These are phyloP conservation scores for Pythium scleroteichum DNA, from an alignment of 352 stramenopile genomes.

Conservation along the genomic window DNA sequence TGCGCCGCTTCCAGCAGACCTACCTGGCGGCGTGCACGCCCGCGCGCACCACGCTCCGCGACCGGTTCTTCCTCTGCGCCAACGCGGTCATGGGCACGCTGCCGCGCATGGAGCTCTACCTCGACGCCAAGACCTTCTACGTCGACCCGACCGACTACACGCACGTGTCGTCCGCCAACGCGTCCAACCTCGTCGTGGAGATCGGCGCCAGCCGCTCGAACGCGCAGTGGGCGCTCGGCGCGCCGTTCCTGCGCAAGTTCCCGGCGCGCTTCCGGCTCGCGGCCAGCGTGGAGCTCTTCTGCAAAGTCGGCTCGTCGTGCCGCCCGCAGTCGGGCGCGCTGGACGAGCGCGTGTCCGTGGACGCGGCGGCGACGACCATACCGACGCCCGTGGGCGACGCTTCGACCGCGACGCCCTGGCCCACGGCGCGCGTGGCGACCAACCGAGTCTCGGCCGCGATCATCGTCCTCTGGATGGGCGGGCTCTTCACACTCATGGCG, in stretches of 20 bases:
- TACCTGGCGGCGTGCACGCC: slow-evolving; percentile 3
- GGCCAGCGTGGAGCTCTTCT: slow-evolving; percentile 8
- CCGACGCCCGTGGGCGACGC: not conserved
- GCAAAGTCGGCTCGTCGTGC: not conserved
- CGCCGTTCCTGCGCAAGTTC: slow-evolving; percentile 20
- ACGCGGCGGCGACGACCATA: not conserved
- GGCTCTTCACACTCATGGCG: not conserved
- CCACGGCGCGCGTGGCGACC: not conserved
- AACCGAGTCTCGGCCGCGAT: not conserved
- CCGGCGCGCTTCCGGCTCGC: not conserved
- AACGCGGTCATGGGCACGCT: not conserved
- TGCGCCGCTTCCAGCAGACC: not conserved
- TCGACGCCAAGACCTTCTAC: slow-evolving; percentile 8
- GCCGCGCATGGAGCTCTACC: slow-evolving; percentile 8
- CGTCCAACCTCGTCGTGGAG: slow-evolving; percentile 2
- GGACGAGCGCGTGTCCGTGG: not conserved
- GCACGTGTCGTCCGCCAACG: not conserved
- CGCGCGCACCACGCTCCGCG: not conserved
- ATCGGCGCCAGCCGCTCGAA: not conserved
- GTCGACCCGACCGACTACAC: slow-evolving; percentile 15
- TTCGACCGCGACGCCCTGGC: not conserved
- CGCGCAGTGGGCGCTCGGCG: slow-evolving; percentile 5
- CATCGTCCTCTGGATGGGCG: not conserved
- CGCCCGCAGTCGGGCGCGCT: not conserved
- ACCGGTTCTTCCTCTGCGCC: not conserved